Base-by-base conservation (phyloP, 2,329 filamentous ascomycete species). In the Colletotrichum agaves region DNA sequence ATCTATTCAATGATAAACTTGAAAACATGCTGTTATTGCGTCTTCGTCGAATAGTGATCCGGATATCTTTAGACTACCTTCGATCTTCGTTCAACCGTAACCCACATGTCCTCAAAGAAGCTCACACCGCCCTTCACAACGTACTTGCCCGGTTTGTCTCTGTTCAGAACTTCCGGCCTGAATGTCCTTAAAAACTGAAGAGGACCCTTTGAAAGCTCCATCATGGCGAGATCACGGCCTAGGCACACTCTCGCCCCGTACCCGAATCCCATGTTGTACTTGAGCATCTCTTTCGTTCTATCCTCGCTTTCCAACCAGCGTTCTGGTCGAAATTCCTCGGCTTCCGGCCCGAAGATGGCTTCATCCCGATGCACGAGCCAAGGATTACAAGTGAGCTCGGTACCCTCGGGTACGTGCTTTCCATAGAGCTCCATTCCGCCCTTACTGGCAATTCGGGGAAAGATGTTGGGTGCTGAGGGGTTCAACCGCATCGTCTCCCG, bases 161-260 rank as follows among this genome's bases (percentile, higher is more conserved):
- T 71, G 58, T 78, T 72, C 17, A 72, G 49, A 5, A 78, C 71
- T 37, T 73, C 70, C 2, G 76, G 75, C 39, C 72, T 75, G 64
- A 81, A 83, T 0, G 72, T 77, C 5, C 79, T 74, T 53, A 83
- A 79, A 70, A 84, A 82, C 71, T 81, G 75, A 57, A 80, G 61
- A 3, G 80, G 76, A 3, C 71, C 78, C 75, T 87, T 85, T 70
- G 79, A 84, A 60, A 86, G 71, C 74, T 87, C 84, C 82, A 86
- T 84, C 72, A 82, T 78, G 1, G 84, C 84, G 65, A 87, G 82
- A 56, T 84, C 79, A 61, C 78, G 80, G 0, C 84, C 84, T 52
- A 87, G 70, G 63, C 84, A 86, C 7, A 81, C 76, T 10, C 83
- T 75, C 0, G 81, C 73, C 0, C 84, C 85, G 74, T 84, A 84